phyloP scores from a whole-genome alignment of 1,284 basidiomycete species.

The Trametes hirsuta region DNA sequence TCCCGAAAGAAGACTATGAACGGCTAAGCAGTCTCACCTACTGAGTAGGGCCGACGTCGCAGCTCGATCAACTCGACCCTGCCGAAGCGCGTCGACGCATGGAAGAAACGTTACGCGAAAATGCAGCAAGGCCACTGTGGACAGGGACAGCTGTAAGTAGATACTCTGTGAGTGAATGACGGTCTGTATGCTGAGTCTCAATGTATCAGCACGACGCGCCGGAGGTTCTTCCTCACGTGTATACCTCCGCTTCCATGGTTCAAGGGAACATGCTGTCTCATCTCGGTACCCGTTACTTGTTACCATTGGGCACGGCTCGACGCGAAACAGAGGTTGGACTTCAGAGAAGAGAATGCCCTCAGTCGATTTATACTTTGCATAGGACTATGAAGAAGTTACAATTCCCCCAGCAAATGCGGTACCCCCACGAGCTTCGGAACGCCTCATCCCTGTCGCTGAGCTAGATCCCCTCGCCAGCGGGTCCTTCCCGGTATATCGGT shows the following conservation, averaged over 20 bases:
- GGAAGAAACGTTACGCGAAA: conserved; percentile 64
- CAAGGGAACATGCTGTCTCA: conserved; percentile 77
- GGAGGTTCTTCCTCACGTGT: conserved; percentile 88
- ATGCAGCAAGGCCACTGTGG: conserved; percentile 73
- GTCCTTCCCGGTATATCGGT: conserved; percentile 80
- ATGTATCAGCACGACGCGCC: conserved; percentile 50
- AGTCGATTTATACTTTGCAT: not conserved
- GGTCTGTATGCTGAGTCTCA: not conserved
- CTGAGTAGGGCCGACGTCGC: conserved; percentile 1
- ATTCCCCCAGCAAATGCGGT: conserved; percentile 86
- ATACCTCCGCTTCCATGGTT: conserved; percentile 66
- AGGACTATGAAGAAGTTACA: conserved; percentile 84
- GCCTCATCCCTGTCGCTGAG: conserved; percentile 73
- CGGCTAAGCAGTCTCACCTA: not conserved
- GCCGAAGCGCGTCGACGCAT: conserved; percentile 67
- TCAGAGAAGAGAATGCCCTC: not conserved
- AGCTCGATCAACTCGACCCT: conserved; percentile 45
- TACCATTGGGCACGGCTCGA: conserved; percentile 86
- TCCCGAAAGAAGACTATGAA: not conserved
- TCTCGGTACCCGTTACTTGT: conserved; percentile 74
- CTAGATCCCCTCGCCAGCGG: conserved; percentile 81
- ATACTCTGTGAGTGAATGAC: conserved; percentile 13
- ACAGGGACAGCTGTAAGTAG: conserved; percentile 56
- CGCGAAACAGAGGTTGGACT: conserved; percentile 62
- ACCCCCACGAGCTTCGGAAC: conserved; percentile 77